Conservation (phyloP, 495 filamentous ascomycete genomes). For the Trichocladium antarcticum region DNA sequence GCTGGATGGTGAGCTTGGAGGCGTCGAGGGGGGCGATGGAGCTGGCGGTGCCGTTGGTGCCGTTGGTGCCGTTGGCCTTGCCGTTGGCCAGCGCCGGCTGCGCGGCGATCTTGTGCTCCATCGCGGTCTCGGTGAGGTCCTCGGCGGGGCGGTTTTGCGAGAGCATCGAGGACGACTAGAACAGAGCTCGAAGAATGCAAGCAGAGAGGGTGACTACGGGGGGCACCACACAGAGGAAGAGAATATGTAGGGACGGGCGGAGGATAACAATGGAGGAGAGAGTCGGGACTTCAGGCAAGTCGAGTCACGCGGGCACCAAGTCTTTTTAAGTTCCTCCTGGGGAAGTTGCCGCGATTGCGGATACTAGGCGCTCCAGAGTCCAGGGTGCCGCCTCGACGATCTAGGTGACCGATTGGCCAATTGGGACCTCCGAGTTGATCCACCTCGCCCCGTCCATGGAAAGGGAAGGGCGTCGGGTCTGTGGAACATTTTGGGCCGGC, state of each 20-base stretch:
- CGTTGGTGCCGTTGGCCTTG: slow-evolving; percentile 23
- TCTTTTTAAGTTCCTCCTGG: not conserved
- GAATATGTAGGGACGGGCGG: not conserved
- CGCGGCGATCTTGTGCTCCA: slow-evolving; percentile 32
- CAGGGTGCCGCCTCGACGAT: not conserved
- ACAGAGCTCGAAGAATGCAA: too few relatives aligned
- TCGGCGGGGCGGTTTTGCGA: slow-evolving; percentile 11
- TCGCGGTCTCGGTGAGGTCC: slow-evolving; percentile 34
- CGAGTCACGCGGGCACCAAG: not conserved
- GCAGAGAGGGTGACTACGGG: not conserved
- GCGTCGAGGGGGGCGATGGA: slow-evolving; percentile 47
- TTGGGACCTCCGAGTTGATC: not conserved
- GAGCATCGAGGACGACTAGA: not conserved
- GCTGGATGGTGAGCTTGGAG: slow-evolving; percentile 58
- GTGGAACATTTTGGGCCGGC: not conserved
- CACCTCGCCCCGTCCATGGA: not conserved
- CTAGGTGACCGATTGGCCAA: slow-evolving; percentile 6
- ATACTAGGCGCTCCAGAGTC: too few relatives aligned
- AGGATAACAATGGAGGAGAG: not conserved
- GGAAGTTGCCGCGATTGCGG: not conserved
- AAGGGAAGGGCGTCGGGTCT: not conserved
- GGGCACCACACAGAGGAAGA: slow-evolving; percentile 1
- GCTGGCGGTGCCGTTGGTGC: slow-evolving; percentile 16
- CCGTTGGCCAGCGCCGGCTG: slow-evolving; percentile 17
- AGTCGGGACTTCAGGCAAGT: not conserved